Conservation (phyloP, 371 early-diverging fungal species). For the Mucor saturninus region DNA sequence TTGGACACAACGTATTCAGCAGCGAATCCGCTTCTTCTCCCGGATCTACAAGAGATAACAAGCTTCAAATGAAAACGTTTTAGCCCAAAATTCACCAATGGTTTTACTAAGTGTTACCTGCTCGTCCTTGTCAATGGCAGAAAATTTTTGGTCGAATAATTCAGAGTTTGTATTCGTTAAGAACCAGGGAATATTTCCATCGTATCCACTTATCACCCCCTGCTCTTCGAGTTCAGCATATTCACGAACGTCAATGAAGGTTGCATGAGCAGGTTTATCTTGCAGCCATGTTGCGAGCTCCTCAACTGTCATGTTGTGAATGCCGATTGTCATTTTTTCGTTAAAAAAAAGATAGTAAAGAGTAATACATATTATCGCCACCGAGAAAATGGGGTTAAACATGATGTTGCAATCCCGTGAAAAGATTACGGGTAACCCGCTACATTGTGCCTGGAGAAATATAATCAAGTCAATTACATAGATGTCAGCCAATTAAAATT, state of each 20-base stretch:
- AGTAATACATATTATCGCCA: no score
- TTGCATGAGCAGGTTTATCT: not conserved
- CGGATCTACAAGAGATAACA: constrained; percentile 31
- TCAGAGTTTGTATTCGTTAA: constrained; percentile 22
- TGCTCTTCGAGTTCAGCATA: constrained; percentile 29
- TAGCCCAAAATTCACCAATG: not conserved
- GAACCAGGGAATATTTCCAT: constrained; percentile 37
- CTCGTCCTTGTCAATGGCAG: constrained; percentile 19
- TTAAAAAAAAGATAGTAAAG: not conserved
- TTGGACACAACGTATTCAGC: constrained; percentile 13
- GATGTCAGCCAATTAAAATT: no score
- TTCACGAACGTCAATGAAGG: constrained; percentile 42
- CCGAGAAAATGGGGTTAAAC: no score
- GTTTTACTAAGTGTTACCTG: constrained; percentile 21
- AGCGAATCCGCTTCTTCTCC: constrained; percentile 27
- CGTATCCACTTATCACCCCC: constrained; percentile 34
- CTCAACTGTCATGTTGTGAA: constrained; percentile 8
- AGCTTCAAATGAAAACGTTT: constrained; percentile 2
- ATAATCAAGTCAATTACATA: not conserved
- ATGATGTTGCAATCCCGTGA: not conserved
- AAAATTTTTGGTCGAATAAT: constrained; percentile 29
- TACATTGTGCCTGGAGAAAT: no score
- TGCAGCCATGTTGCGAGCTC: constrained; percentile 14
- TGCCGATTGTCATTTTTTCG: constrained; percentile 2
- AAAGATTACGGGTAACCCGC: not conserved